These are phyloP conservation scores for Clonostachys solani DNA, from an alignment of 2,329 filamentous ascomycete species.

Conservation along the genomic window DNA sequence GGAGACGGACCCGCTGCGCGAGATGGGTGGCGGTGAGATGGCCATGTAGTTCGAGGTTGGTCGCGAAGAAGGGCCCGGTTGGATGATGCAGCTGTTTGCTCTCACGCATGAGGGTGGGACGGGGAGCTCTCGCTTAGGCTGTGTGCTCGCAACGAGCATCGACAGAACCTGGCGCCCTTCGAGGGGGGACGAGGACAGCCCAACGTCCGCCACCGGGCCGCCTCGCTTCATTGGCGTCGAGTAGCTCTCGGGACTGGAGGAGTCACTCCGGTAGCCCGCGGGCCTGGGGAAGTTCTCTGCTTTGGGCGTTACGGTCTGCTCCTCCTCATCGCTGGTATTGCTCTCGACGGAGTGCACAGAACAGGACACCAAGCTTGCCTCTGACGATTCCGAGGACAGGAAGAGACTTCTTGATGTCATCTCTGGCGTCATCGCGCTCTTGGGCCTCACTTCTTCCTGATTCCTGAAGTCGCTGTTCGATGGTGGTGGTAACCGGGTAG, in stretches of 20 bases:
- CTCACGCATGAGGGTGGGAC: conserved; percentile 12
- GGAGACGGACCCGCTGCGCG: conserved; percentile 8
- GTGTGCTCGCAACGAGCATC: conserved; percentile 16
- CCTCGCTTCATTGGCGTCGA: not conserved
- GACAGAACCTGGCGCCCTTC: conserved; percentile 25
- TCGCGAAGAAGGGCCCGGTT: too few species aligned
- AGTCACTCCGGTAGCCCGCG: not conserved
- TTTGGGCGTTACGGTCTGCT: conserved; percentile 5
- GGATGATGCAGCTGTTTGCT: too few species aligned
- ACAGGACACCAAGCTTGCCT: conserved; percentile 13
- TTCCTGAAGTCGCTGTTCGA: not conserved
- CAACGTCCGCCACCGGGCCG: not conserved
- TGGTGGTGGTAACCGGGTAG: not conserved
- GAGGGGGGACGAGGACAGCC: conserved; percentile 20
- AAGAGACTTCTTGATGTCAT: not conserved
- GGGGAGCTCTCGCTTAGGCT: conserved; percentile 16
- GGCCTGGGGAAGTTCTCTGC: conserved; percentile 1
- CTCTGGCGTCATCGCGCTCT: conserved; percentile 1
- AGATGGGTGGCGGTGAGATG: not conserved
- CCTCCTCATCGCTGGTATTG: not conserved
- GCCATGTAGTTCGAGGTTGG: too few species aligned
- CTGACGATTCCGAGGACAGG: not conserved
- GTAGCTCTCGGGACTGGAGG: too few species aligned
- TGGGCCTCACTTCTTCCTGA: conserved; percentile 8
- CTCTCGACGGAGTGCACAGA: conserved; percentile 12